These are phyloP conservation scores for Globisporangium acanthophoron DNA, from an alignment of 352 stramenopile species.

Conservation along the genomic window DNA sequence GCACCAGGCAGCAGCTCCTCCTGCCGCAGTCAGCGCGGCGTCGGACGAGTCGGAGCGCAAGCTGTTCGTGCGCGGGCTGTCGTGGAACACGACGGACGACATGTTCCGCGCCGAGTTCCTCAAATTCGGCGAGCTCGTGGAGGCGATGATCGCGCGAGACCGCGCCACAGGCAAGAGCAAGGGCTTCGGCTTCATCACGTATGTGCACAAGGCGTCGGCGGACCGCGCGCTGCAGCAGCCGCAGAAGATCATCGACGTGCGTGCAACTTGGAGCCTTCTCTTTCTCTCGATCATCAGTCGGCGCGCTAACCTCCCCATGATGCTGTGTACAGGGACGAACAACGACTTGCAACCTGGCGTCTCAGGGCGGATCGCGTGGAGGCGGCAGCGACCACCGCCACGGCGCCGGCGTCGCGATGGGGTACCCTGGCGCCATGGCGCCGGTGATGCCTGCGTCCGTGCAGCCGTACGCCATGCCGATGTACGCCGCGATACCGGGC, in stretches of 20 bases:
- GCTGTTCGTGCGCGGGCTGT: constrained; percentile 55
- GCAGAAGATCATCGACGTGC: constrained; percentile 62
- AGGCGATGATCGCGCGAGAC: constrained; percentile 39
- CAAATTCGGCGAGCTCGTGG: constrained; percentile 60
- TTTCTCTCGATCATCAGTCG: neutral
- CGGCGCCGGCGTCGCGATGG: constrained; percentile 9
- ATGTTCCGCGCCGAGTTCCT: constrained; percentile 49
- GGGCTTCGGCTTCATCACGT: constrained; percentile 70
- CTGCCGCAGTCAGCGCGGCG: constrained; percentile 5
- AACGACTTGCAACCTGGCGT: constrained; percentile 59
- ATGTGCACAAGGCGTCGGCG: constrained; percentile 34
- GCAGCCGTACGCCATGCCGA: constrained; percentile 20
- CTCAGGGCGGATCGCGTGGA: constrained; percentile 15
- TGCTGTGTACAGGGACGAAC: constrained; percentile 30
- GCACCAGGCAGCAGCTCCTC: constrained; percentile 2
- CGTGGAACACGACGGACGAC: constrained; percentile 49
- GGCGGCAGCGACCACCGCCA: constrained; percentile 1
- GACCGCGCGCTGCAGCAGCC: constrained; percentile 49
- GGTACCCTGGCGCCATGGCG: constrained; percentile 13
- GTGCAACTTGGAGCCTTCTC: constrained; percentile 5
- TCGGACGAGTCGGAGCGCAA: constrained; percentile 45
- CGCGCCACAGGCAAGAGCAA: constrained; percentile 56
- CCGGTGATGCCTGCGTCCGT: constrained; percentile 18
- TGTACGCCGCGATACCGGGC: constrained; percentile 22
- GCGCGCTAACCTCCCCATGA: neutral